A percentile compares a stretch with the other conserved stretches of the same genome.
phyloP scores from a whole-genome alignment of 495 filamentous ascomycete species.

The Hypoxylon fragiforme region DNA sequence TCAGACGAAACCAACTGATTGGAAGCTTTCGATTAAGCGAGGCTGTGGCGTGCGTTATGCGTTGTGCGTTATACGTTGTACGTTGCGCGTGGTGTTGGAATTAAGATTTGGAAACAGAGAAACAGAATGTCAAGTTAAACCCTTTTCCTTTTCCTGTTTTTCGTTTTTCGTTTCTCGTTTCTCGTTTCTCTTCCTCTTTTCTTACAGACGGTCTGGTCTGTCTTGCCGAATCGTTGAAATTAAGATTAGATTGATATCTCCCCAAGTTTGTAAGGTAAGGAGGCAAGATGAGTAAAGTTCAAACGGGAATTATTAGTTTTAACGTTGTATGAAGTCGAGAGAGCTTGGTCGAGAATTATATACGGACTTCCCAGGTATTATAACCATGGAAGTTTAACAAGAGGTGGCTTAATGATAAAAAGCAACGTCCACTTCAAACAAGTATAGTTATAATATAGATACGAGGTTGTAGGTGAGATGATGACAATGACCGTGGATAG shows the following conservation, averaged over 20 bases:
- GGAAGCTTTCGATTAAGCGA: slow-evolving; percentile 29
- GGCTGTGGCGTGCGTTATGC: slow-evolving; percentile 30
- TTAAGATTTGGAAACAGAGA: slow-evolving; percentile 17
- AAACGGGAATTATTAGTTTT: not conserved
- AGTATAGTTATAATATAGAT: too few relatives aligned
- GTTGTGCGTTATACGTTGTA: slow-evolving; percentile 14
- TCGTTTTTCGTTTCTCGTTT: not conserved
- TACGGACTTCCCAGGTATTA: too few relatives aligned
- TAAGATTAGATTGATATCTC: too few relatives aligned
- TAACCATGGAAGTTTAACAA: not conserved
- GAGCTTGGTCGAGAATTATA: too few relatives aligned
- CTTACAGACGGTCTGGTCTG: too few relatives aligned
- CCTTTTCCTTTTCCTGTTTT: not conserved
- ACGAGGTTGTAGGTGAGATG: slow-evolving; percentile 10
- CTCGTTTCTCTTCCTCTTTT: too few relatives aligned
- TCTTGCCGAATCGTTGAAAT: too few relatives aligned
- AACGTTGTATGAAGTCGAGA: too few relatives aligned
- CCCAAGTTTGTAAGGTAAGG: not conserved
- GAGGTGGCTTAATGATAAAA: slow-evolving; percentile 9
- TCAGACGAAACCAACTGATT: slow-evolving; percentile 28
- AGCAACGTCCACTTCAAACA: slow-evolving; percentile 10
- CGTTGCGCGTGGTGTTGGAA: slow-evolving; percentile 7
- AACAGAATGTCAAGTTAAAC: slow-evolving; percentile 3
- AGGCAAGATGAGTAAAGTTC: not conserved
- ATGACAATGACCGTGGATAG: slow-evolving; percentile 13